Evolutionary conservation across 768 basidiomycete species (phyloP).

Genomic region (Lentinus tigrinus): DNA sequence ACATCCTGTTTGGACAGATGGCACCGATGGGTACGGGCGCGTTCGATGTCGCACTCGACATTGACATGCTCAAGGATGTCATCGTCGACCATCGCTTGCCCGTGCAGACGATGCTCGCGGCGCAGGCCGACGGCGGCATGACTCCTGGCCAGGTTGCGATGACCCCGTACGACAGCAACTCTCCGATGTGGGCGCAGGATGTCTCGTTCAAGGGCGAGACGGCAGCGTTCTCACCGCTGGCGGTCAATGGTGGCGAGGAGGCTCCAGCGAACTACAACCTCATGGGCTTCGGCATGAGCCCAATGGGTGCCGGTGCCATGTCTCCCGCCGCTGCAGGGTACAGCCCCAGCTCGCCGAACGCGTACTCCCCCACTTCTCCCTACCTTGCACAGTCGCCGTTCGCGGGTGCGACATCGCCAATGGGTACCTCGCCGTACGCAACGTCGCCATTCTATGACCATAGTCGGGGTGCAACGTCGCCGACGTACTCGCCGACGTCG

Average conservation of each 20-base stretch:
- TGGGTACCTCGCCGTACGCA: slow-evolving; percentile 76
- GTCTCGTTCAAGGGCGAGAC: slow-evolving; percentile 77
- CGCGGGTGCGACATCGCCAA: slow-evolving; percentile 78
- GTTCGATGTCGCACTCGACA: slow-evolving; percentile 94
- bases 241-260: slow-evolving; percentile 80
- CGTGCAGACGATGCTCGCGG: slow-evolving; percentile 70
- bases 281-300: slow-evolving; percentile 79
- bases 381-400: slow-evolving; percentile 87
- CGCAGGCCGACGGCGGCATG: slow-evolving; percentile 84
- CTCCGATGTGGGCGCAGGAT: slow-evolving; percentile 76
- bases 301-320: slow-evolving; percentile 80
- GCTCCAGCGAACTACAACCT: slow-evolving; percentile 52
- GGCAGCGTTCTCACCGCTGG: slow-evolving; percentile 94
- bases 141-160: slow-evolving; percentile 89
- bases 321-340: slow-evolving; percentile 87
- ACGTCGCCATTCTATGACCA: slow-evolving; percentile 82
- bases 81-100: slow-evolving; percentile 95
- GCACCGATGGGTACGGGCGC: slow-evolving; percentile 99
- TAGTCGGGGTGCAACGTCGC: slow-evolving; percentile 68
- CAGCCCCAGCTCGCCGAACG: slow-evolving; percentile 88
- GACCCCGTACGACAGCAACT: slow-evolving; percentile 95
- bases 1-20: slow-evolving; percentile 98
- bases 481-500: slow-evolving; percentile 87
- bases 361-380: slow-evolving; percentile 87
- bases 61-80: slow-evolving; percentile 98